Evolutionary conservation across 1,284 basidiomycete species (phyloP).

Genomic region (Tetrapyrgos nigripes): DNA sequence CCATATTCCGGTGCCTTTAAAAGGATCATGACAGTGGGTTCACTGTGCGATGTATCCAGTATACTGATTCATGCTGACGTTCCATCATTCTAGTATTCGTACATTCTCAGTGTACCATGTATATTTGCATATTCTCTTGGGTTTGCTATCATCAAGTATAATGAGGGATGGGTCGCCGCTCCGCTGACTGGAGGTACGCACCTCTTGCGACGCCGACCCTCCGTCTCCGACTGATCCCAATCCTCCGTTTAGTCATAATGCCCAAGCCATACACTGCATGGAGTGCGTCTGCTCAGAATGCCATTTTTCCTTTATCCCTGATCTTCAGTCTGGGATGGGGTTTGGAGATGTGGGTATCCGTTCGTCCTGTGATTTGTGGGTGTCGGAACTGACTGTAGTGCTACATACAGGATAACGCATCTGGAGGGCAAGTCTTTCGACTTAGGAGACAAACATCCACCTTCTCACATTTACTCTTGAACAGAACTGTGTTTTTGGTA

Average conservation of each 20-base stretch:
- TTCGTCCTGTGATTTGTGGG: not conserved
- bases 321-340: constrained; percentile 70
- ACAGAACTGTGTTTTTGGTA: constrained; percentile 83
- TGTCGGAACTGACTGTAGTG: not conserved
- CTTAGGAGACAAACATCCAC: not conserved
- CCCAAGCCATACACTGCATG: constrained; percentile 69
- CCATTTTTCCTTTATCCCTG: constrained; percentile 69
- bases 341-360: constrained; percentile 68
- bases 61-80: not conserved
- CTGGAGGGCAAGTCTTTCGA: constrained; percentile 61
- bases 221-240: not conserved
- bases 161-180: constrained; percentile 60
- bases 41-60: not conserved
- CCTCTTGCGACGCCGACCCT: not conserved
- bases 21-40: constrained; percentile 78
- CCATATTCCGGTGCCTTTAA: constrained; percentile 77
- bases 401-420: constrained; percentile 66
- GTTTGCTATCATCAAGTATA: constrained; percentile 73
- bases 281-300: constrained; percentile 47
- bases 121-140: constrained; percentile 65
- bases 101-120: constrained; percentile 67
- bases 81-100: constrained; percentile 64
- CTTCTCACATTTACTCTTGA: not conserved
- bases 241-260: constrained; percentile 50
- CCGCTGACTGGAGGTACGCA: constrained; percentile 58